Base-by-base conservation (phyloP, 78 protist genomes). In the slime mould (Dictyostelium discoideum) region DNA sequence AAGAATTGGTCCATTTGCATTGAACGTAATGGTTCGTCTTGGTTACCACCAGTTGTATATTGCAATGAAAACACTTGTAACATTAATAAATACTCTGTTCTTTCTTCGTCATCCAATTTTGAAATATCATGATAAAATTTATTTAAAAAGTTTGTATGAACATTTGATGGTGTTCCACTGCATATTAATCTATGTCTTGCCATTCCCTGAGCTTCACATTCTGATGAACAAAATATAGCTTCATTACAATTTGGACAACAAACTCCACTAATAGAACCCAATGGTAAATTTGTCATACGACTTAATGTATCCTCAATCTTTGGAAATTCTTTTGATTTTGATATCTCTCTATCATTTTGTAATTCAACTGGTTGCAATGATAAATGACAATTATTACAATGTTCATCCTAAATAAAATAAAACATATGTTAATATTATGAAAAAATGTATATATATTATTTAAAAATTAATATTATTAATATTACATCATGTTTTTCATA, bases 341-440 rank as follows among this genome's bases (percentile, higher is more conserved):
- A 16, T 32, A 90, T 80, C 9, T 72, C 84, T 6, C 3, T 42
- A 29, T 82, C 88, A 67, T 88, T 78, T 11, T 90, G 88, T 4
- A 90, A 44, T 32, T 22, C 20, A 3, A 90, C 9, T 67, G 95
- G 89, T 50, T 42, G 82, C 5, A 90, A 82, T 42, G 87, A 42
- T 46, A 90, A 32, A 32, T 90, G 87, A 82, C 95, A 90, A 72
- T 90, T 67, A 48, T 82, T 42, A 54, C 95, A 90, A 82, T 90
- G 95, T 3, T 82, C 54, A 65, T 0, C 29, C 60, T 57, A 54
- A 44, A 44, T 7, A 44, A 44, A 44, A 44, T 7, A 44, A 44
- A 44, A 7, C 2, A 2, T 44, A 44, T n/a, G 2, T 44, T 44
- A 44, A 7, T 44, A 44, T 44, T 7, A 7, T 44, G 0, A 44